Base-by-base conservation (phyloP, 2,329 filamentous ascomycete genomes). In the Talaromyces sp. region DNA sequence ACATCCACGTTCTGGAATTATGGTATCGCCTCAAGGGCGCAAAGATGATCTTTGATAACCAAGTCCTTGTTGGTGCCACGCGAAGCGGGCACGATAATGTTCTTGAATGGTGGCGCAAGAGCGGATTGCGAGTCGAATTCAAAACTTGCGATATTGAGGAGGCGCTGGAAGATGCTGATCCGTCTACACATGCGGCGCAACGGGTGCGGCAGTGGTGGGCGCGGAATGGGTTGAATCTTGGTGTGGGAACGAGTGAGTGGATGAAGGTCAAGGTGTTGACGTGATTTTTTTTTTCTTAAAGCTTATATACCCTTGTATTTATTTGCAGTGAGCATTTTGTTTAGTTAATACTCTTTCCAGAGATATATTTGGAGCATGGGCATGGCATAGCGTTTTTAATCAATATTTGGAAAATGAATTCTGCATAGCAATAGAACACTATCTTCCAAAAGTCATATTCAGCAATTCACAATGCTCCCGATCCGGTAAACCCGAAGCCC, bases 101-200 rank as follows among this genome's bases (percentile, higher is more conserved):
- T 25, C 81, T 98, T 8, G 92, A 97, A 75, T 97, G 94, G 94
- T 97, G 94, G 93, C 90, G 91, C 73, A 84, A 84, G 37, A 82
- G 79, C 41, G 87, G 88, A 0, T 84, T 93, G 70, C 85, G 86
- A 61, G 93, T 97, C 31, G 92, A 96, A 77, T 97, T 97, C 78
- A 93, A 94, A 76, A 96, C 92, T 1, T 97, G 93, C 76, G 93
- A 96, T 76, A 95, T 98, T 67, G 93, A 97, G 75, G 94, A 97
- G 78, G 93, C 93, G 0, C 83, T 97, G 45, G 93, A 97, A 75
- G 93, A 97, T 74, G 91, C 92, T 2, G 76, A 76, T 64, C 74
- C 74, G 25, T 86, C 94, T 3, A 86, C 87, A 43, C 86, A 82
- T 4, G 88, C 90, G 63, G 90, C 92, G 68, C 87, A 88, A 69